A percentile compares a stretch with the other conserved stretches of the same genome.
Conservation (phyloP, 257 asterid species). For the Schizonepeta tenuifolia region DNA sequence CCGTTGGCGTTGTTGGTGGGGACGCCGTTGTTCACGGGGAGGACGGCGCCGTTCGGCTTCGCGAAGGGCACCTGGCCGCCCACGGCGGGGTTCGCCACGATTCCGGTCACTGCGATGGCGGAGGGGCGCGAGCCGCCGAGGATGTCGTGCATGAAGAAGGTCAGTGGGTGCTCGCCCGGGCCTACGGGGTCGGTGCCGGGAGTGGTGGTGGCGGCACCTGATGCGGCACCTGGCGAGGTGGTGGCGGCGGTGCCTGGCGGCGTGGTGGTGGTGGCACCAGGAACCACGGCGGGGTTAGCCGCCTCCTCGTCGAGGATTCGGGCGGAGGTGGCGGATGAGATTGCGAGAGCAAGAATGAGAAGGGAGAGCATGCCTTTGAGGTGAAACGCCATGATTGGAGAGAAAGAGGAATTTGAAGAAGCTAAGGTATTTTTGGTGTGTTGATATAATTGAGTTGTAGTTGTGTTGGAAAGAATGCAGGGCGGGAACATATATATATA, state of each 20-base stretch:
- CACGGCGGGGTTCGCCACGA: constrained; percentile 74
- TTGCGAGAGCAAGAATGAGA: constrained; percentile 35
- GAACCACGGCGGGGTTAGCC: constrained; percentile 5
- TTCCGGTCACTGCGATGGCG: constrained; percentile 78
- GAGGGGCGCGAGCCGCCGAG: constrained; percentile 88
- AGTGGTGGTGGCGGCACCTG: background rate
- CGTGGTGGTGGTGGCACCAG: constrained; percentile 4
- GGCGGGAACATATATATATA: constrained; percentile 31
- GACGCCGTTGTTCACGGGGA: constrained; percentile 62
- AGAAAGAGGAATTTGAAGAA: background rate
- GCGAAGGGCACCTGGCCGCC: constrained; percentile 91
- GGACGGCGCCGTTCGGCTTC: constrained; percentile 84
- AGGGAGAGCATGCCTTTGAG: constrained; percentile 36
- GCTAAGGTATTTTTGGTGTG: background rate
- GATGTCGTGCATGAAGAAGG: constrained; percentile 93
- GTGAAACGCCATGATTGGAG: constrained; percentile 32
- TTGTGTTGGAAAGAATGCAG: background rate
- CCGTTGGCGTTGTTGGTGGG: constrained; percentile 67
- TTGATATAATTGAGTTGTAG: constrained; percentile 23
- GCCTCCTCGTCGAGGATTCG: constrained; percentile 40
- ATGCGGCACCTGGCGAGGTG: background rate
- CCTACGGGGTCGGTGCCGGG: background rate
- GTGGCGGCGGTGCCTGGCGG: background rate
- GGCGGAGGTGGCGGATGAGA: constrained; percentile 33
- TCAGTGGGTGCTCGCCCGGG: constrained; percentile 49